Base-by-base conservation (phyloP, 495 filamentous ascomycete genomes). In the Penicillium diatomitis region DNA sequence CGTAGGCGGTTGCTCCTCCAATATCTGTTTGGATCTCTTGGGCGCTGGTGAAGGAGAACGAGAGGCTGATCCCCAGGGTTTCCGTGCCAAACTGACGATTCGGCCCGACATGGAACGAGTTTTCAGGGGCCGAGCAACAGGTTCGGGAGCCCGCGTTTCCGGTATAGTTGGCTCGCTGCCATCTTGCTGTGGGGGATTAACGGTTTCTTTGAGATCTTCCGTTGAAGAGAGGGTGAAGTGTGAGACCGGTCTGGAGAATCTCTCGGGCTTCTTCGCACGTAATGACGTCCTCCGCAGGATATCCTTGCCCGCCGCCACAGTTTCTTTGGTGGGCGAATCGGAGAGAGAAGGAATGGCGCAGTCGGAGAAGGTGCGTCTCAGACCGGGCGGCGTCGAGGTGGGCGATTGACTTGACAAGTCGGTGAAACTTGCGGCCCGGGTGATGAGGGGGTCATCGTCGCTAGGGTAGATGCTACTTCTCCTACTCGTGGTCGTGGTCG, bases 61-160 rank as follows among this genome's bases (percentile, higher is more conserved):
- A 32, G 81, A 82, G 7, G 76, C 71, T 20, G 84, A 84, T 38
- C 65, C 77, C 84, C 85, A 88, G 39, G 84, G 81, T 58, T 78
- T 79, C 52, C 77, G 78, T 8, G 84, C 80, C 53, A 87, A 75
- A 50, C 71, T 81, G 49, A 80, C 77, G 57, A 88, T 74, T 30
- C 83, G 78, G 38, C 81, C 82, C 4, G 83, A 82, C 57, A 84
- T 77, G 4, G 74, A 71, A 38, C 70, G 70, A 28, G 62, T 55
- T 47, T 74, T 76, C 1, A 70, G 66, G n/a, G 68, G 70, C 40
- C 69, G 68, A 32, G 58, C 65, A 10, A 65, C 66, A 4, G 67
- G 68, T 47, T 70, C 68, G 4, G 66, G 68, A 3, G 66, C 59
- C 50, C 56, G 61, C 5, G 68, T 68, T 52, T 68, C 57, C 11